Evolutionary conservation across 2,329 filamentous ascomycete species (phyloP).

Genomic region (Malbranchea cinnamomea): DNA sequence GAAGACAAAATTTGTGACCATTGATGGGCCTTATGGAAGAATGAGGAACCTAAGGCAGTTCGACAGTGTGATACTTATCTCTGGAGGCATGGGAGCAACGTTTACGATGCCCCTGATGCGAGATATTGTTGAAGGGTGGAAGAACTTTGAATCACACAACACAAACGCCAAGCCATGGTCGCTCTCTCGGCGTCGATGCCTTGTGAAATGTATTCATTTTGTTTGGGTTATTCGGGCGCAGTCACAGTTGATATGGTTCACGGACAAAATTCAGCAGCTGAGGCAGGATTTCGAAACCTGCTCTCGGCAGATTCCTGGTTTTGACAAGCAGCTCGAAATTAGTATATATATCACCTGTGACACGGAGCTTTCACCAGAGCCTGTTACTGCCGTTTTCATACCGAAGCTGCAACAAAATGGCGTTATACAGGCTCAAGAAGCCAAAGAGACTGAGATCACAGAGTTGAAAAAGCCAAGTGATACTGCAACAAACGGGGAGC

Average conservation of each 20-base stretch:
- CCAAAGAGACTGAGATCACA: slow-evolving; percentile 9
- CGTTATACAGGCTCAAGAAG: too few species aligned
- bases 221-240: slow-evolving; percentile 45
- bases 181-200: neutral
- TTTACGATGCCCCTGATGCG: slow-evolving; percentile 43
- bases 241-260: slow-evolving; percentile 39
- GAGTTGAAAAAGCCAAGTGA: too few species aligned
- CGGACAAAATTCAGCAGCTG: slow-evolving; percentile 33
- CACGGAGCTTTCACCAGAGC: slow-evolving; percentile 14
- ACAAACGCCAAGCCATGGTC: neutral
- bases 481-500: too few species aligned
- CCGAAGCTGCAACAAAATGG: too few species aligned
- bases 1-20: slow-evolving; percentile 25
- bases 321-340: slow-evolving; percentile 33
- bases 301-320: slow-evolving; percentile 17
- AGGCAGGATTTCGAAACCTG: slow-evolving; percentile 27
- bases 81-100: slow-evolving; percentile 45
- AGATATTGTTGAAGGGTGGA: slow-evolving; percentile 38
- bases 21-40: slow-evolving; percentile 41
- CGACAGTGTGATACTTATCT: slow-evolving; percentile 44
- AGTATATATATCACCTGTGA: slow-evolving; percentile 43
- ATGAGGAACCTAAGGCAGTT: slow-evolving; percentile 42
- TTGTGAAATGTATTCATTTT: slow-evolving; percentile 37
- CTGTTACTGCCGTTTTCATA: neutral
- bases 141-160: slow-evolving; percentile 16